A percentile compares a stretch with the other conserved stretches of the same genome.
Conservation (phyloP, 2,329 filamentous ascomycete species). For the Parastagonospora avenae region DNA sequence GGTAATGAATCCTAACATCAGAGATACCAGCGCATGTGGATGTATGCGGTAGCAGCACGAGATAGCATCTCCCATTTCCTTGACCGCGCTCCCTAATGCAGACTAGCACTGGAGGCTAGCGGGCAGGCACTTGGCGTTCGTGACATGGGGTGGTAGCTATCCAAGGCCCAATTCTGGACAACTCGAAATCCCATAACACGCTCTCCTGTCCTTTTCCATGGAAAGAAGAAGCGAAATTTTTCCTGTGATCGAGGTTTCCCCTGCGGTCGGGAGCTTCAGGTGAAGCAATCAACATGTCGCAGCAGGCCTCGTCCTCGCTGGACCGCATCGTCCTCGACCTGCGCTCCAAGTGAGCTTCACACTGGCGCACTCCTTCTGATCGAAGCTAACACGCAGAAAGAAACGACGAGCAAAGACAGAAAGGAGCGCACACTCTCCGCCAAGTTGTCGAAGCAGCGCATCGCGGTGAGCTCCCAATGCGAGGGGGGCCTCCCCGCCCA, state of each 20-base stretch:
- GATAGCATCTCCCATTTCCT: too few relatives aligned
- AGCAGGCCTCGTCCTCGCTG: slow-evolving; percentile 45
- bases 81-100: too few relatives aligned
- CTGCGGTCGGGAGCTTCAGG: slow-evolving; percentile 39
- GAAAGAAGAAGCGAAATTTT: slow-evolving; percentile 27
- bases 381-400: slow-evolving; percentile 35
- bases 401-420: slow-evolving; percentile 52
- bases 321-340: slow-evolving; percentile 63
- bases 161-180: slow-evolving; percentile 15
- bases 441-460: slow-evolving; percentile 52
- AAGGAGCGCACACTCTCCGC: slow-evolving; percentile 51
- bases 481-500: slow-evolving; percentile 13
- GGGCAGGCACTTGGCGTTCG: slow-evolving; percentile 17
- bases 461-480: slow-evolving; percentile 47
- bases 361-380: not conserved
- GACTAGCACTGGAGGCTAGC: too few relatives aligned
- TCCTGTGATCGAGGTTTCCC: slow-evolving; percentile 29
- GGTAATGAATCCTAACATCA: too few relatives aligned
- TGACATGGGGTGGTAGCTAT: slow-evolving; percentile 23
- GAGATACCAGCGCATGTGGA: too few relatives aligned
- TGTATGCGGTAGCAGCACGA: too few relatives aligned
- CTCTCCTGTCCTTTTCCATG: slow-evolving; percentile 38
- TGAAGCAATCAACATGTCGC: slow-evolving; percentile 46
- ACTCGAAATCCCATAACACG: slow-evolving; percentile 5
- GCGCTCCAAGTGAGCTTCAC: slow-evolving; percentile 57